Base-by-base conservation (phyloP, 169 alveolate genomes). In the Ichthyophthirius multifiliis region DNA sequence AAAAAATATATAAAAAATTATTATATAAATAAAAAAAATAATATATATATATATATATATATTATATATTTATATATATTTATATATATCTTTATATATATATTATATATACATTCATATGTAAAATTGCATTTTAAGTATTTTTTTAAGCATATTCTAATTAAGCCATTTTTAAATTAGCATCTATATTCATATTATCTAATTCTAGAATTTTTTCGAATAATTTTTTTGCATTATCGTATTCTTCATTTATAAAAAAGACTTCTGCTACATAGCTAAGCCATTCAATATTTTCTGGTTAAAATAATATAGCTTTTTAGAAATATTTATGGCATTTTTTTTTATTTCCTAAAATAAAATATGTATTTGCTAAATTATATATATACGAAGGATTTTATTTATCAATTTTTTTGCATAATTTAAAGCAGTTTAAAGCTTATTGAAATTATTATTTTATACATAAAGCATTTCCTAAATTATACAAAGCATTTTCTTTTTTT, bases 291-390 rank as follows among this genome's bases (percentile, higher is more conserved):
- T 90, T 89, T 47, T 79, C 76, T 6, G 95, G 95, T 18, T 92
- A 83, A 18, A 92, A 83, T 43, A 76, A 76, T 41, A 92, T 76
- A 0, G 96, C 94, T 45, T 82, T 84, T 78, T 87, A 87, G 75
- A 86, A 92, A 27, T 85, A 88, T 27, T 79, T 65, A 39, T 87
- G 79, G 4, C 95, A 94, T 15, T 76, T 76, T 23, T 87, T 86
- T 35, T 75, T 74, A 44, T 85, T 75, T 30, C 86, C 84, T 12
- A 88, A 37, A 65, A 92, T 75, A 78, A 87, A 92, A 23, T 65
- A 76, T 0, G 96, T 92, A 47, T 92, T 92, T 15, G 93, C 96
- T 15, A 90, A 75, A 47, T 90, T 92, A 45, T 89, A 92, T 41
- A 89, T 85, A 27, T 92, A 95, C 23, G 93, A 93, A 31, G 94